These are phyloP conservation scores for Monosiga brevicollis DNA, from an alignment of 78 protist genomes.

Conservation along the genomic window DNA sequence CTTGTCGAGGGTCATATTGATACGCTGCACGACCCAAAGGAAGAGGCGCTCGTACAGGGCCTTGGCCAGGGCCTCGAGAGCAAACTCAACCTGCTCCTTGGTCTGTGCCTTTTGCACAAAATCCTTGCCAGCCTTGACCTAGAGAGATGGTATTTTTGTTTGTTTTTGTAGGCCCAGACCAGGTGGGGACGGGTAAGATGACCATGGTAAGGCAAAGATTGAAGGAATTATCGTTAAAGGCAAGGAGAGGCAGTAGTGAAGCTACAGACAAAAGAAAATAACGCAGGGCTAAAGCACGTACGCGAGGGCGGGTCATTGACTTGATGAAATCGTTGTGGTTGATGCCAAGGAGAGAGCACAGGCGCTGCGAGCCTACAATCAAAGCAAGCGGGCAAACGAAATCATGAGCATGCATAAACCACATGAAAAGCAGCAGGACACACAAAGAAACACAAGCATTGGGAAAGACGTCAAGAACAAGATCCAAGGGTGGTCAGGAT, in stretches of 20 bases:
- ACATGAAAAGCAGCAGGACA: background rate
- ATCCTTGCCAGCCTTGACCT: slow-evolving; percentile 59
- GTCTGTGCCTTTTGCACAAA: slow-evolving; percentile 51
- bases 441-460: background rate
- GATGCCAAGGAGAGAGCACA: slow-evolving; percentile 26
- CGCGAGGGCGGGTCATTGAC: too few species aligned
- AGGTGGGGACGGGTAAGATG: too few species aligned
- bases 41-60: slow-evolving; percentile 87
- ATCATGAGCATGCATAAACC: background rate
- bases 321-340: slow-evolving; percentile 2
- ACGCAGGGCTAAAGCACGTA: too few species aligned
- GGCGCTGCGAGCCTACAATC: background rate
- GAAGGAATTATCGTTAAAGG: background rate
- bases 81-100: slow-evolving; percentile 47
- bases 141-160: too few species aligned
- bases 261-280: background rate
- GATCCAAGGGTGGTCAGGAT: too few species aligned
- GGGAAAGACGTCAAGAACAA: too few species aligned
- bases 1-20: slow-evolving; percentile 30
- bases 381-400: background rate
- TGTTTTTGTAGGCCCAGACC: too few species aligned
- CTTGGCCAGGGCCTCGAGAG: slow-evolving; percentile 85
- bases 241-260: background rate
- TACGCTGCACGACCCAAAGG: slow-evolving; percentile 72
- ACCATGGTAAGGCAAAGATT: background rate